A percentile compares a stretch with the other conserved stretches of the same genome.
Conservation (phyloP, 352 stramenopile genomes). For the Thraustochytrium sp. region DNA sequence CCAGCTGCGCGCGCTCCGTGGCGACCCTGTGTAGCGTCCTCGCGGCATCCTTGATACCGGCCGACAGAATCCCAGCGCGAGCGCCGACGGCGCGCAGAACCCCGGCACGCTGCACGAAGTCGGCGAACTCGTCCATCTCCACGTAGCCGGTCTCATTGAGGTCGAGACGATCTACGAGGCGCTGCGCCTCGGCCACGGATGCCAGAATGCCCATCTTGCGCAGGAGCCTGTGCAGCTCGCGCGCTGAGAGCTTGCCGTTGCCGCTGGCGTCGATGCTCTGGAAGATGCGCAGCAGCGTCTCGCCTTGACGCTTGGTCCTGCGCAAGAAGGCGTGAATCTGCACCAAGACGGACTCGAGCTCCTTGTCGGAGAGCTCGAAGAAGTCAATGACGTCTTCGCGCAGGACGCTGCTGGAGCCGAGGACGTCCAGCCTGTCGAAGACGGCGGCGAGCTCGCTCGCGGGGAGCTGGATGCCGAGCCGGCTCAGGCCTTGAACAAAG, state of each 20-base stretch:
- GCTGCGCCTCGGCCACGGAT: background rate
- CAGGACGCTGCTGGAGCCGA: background rate
- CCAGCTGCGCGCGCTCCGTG: background rate
- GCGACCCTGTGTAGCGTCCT: background rate
- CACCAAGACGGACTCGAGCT: background rate
- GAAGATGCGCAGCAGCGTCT: background rate
- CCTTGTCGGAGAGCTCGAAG: slow-evolving; percentile 37
- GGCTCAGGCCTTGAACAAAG: slow-evolving; percentile 2
- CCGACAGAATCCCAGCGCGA: background rate
- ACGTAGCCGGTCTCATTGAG: background rate
- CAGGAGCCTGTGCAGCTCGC: slow-evolving; percentile 7
- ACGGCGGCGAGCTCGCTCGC: background rate
- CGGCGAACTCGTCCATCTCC: slow-evolving; percentile 23
- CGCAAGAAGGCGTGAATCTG: background rate
- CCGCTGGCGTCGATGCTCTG: background rate
- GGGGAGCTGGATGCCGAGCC: background rate
- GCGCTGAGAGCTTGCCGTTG: slow-evolving; percentile 9
- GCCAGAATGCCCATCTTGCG: slow-evolving; percentile 29
- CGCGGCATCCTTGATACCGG: background rate
- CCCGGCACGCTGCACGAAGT: background rate
- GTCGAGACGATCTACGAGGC: slow-evolving; percentile 7
- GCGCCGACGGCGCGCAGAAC: background rate
- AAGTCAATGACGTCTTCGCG: slow-evolving; percentile 40
- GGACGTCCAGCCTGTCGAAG: slow-evolving; percentile 29
- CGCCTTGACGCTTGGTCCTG: background rate